Base-by-base conservation (phyloP, 352 stramenopile genomes). In the Phytophthora capsici region DNA sequence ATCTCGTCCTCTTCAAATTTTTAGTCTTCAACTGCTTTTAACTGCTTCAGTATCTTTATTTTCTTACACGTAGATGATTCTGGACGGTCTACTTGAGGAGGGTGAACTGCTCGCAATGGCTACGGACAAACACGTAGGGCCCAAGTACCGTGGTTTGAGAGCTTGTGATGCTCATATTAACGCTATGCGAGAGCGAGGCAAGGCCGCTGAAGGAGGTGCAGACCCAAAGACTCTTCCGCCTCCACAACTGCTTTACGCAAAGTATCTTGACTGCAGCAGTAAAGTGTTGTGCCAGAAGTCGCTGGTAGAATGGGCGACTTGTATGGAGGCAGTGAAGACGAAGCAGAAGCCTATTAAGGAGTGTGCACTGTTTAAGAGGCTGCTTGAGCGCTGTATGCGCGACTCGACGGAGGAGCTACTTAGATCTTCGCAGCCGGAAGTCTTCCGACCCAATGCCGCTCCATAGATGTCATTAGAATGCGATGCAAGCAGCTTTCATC, bases 371-470 rank as follows among this genome's bases (percentile, higher is more conserved):
- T 50, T 74, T 34, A 91, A 89, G 71, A 65, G 69, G 22, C 69
- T 93, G 70, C 57, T 95, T 40, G 85, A 95, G 59, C 87, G 85
- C 19, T 93, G 85, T 78, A 55, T 95, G 28, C 82, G 84, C 26
- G 75, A 69, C 46, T 80, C 89, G 72, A 89, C 75, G 3, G 71
- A 88, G 51, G 66, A 82, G 22, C 55, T 95, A 28, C 81, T 95
- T 49, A 79, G 75, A 36, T 71, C 67, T 9, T 84, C 85, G 50
- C 80, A 92, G 40, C 75, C 80, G 17, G 68, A 90, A 36, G 77
- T 88, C 38, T 91, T 90, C 52, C 81, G 75, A 23, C 76, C 78
- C 14, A 63, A 45, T 6, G 60, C 55, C 34, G 48, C 43, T 13
- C 47, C 55, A n/a, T 78, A 66, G 43, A 75, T 32, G 37, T 22